These are phyloP conservation scores for Cynara cardunculus DNA, from an alignment of 129 eudicot species.

Conservation along the genomic window DNA sequence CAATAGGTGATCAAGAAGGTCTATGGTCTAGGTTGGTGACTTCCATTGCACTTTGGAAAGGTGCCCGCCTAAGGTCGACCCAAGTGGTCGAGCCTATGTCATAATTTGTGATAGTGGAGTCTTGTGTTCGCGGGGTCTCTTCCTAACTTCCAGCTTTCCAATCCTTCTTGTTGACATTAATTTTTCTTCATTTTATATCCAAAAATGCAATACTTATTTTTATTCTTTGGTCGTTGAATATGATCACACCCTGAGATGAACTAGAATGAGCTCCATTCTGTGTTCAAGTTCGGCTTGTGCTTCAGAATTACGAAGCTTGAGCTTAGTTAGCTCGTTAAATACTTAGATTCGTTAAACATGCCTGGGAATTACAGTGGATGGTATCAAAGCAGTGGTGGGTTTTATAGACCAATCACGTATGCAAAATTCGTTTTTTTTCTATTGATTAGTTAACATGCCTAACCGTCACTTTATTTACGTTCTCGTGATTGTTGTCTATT, in stretches of 20 bases:
- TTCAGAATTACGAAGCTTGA: too few relatives aligned
- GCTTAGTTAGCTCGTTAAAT: neutral
- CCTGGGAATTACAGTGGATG: neutral
- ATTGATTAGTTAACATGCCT: too few relatives aligned
- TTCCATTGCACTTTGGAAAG: neutral
- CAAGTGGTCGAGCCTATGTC: slow-evolving; percentile 35
- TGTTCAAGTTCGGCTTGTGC: too few relatives aligned
- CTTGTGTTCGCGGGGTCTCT: neutral
- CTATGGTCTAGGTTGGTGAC: neutral
- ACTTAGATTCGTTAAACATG: too few relatives aligned
- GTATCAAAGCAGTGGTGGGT: neutral
- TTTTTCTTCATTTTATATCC: too few relatives aligned
- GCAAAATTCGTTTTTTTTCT: too few relatives aligned
- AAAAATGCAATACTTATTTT: too few relatives aligned
- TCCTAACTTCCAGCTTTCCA: neutral
- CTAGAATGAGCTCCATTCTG: too few relatives aligned
- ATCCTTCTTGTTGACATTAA: too few relatives aligned
- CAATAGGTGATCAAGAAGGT: neutral
- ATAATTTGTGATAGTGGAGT: slow-evolving; percentile 17
- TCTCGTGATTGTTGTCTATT: neutral
- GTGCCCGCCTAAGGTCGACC: slow-evolving; percentile 31
- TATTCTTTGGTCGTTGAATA: too few relatives aligned
- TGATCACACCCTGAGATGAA: too few relatives aligned
- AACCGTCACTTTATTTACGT: neutral
- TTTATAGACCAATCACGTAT: neutral